A percentile compares a stretch with the other conserved stretches of the same genome.
phyloP scores from a whole-genome alignment of 176 grass and related monocot genomes.

The Alloteropsis semialata region DNA sequence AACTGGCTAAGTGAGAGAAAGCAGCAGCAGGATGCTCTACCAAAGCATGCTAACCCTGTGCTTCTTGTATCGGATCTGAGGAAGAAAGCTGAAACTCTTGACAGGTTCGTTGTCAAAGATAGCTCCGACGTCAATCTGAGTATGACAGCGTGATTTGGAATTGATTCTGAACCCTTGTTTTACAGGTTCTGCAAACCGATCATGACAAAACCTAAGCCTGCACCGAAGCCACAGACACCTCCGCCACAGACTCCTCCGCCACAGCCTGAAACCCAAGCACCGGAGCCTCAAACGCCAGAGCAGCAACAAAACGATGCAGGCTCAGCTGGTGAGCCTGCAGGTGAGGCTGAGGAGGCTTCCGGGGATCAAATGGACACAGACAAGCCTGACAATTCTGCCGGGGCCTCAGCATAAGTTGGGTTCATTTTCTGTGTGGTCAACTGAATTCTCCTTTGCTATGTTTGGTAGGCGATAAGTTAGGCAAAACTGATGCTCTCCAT shows the following conservation, averaged over 20 bases:
- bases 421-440: not conserved
- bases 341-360: constrained; percentile 29
- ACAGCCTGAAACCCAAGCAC: constrained; percentile 30
- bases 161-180: not conserved
- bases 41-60: constrained; percentile 59
- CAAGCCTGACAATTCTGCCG: constrained; percentile 33
- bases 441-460: not conserved
- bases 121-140: not conserved
- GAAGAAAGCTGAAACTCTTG: constrained; percentile 67
- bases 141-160: not conserved
- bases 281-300: constrained; percentile 44
- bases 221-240: constrained; percentile 64
- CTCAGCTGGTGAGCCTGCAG: not conserved
- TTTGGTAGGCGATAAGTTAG: not conserved
- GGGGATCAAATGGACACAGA: constrained; percentile 71
- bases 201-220: constrained; percentile 75
- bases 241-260: constrained; percentile 68
- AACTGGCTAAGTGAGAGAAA: constrained; percentile 51
- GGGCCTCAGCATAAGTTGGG: constrained; percentile 30
- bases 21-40: constrained; percentile 62
- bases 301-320: constrained; percentile 15
- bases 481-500: not conserved
- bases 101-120: constrained; percentile 38
- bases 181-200: constrained; percentile 75
- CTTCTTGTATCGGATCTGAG: constrained; percentile 56